These are phyloP conservation scores for Botrytis galanthina DNA, from an alignment of 2,329 filamentous ascomycete species.

Conservation along the genomic window DNA sequence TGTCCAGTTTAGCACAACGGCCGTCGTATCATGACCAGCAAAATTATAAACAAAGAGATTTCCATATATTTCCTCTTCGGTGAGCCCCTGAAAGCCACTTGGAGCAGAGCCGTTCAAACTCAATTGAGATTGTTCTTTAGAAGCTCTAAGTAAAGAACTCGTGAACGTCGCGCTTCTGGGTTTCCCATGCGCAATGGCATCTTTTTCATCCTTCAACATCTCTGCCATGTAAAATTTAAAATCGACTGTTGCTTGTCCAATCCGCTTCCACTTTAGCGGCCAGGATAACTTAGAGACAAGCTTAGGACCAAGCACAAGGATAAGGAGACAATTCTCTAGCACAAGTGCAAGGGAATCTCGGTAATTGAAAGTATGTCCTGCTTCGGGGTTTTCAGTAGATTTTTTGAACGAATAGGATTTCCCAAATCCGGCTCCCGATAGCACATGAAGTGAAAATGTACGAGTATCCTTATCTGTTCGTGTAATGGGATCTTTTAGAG, in stretches of 20 bases:
- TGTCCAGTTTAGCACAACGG: conserved; percentile 34
- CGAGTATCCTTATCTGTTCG: conserved; percentile 2
- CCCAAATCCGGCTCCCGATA: not conserved
- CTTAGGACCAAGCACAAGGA: not conserved
- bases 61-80: conserved; percentile 38
- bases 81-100: conserved; percentile 30
- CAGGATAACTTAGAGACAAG: conserved; percentile 1
- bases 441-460: not conserved
- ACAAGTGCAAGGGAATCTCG: not conserved
- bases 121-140: not conserved
- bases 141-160: conserved; percentile 12
- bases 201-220: conserved; percentile 8
- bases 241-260: not conserved
- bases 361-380: not conserved
- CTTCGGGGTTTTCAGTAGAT: not conserved
- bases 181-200: not conserved
- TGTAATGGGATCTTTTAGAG: not conserved
- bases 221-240: conserved; percentile 2
- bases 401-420: conserved; percentile 11
- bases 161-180: not conserved
- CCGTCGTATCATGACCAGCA: conserved; percentile 39
- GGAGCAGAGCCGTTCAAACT: not conserved
- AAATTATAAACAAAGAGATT: conserved; percentile 39
- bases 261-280: not conserved
- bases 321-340: conserved; percentile 4